Percentiles rank a stretch among this genome's conserved stretches.
These are phyloP conservation scores for Chalaropsis thielavioides DNA, from an alignment of 2,329 filamentous ascomycete genomes.

Conservation along the genomic window DNA sequence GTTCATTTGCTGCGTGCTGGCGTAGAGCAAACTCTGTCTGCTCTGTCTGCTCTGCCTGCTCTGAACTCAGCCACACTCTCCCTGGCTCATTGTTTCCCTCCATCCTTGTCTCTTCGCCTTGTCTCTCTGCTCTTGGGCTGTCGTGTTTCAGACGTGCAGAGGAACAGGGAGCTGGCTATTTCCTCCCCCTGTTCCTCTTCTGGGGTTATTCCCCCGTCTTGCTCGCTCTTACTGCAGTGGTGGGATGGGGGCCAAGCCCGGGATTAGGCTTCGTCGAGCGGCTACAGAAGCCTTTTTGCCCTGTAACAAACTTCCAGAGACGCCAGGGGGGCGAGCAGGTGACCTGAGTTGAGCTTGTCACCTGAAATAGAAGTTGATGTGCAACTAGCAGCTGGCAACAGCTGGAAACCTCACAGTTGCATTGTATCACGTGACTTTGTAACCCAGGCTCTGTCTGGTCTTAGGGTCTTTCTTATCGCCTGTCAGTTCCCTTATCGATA, in stretches of 20 bases:
- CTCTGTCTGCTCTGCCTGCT: background rate
- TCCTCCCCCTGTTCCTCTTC: background rate
- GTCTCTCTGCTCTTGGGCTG: background rate
- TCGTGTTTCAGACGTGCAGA: conserved; percentile 1
- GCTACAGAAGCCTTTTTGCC: background rate
- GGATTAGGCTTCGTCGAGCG: background rate
- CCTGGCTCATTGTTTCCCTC: background rate
- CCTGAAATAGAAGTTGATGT: too few relatives aligned
- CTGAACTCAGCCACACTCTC: background rate
- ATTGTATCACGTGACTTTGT: too few relatives aligned
- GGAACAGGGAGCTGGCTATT: background rate
- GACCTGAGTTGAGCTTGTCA: background rate
- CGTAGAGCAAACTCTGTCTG: background rate
- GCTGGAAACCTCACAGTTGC: too few relatives aligned
- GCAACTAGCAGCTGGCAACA: background rate
- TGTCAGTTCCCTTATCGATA: background rate
- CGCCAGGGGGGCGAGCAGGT: too few relatives aligned
- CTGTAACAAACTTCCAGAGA: background rate
- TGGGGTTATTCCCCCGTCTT: background rate
- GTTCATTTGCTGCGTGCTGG: background rate
- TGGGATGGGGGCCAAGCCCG: background rate
- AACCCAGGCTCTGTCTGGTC: background rate
- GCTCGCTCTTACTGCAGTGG: background rate
- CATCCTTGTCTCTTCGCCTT: background rate
- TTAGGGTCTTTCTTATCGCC: background rate